phyloP scores from a whole-genome alignment of 1,284 basidiomycete species.

The Leccinum solheimii region DNA sequence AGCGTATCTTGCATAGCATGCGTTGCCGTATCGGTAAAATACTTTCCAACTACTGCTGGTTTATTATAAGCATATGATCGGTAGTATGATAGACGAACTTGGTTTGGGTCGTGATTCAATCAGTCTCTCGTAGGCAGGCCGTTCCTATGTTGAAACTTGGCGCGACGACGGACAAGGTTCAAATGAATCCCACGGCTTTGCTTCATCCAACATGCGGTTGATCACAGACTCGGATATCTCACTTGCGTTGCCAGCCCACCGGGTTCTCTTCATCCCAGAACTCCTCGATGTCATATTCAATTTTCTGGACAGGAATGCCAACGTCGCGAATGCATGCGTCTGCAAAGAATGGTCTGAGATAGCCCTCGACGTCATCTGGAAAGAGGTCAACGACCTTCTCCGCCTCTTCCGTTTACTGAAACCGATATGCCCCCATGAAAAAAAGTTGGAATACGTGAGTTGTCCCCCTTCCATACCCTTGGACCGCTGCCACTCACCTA shows the following conservation, averaged over 20 bases:
- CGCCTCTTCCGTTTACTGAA: constrained; percentile 49
- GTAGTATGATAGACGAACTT: too few relatives aligned
- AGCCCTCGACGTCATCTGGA: constrained; percentile 54
- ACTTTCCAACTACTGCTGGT: background rate
- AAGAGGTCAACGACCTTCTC: constrained; percentile 45
- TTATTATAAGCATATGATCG: background rate
- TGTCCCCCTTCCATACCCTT: background rate
- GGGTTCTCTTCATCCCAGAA: constrained; percentile 46
- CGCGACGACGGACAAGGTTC: too few relatives aligned
- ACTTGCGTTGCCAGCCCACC: constrained; percentile 3
- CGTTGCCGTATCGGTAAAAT: background rate
- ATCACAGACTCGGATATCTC: background rate
- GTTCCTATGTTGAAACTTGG: too few relatives aligned
- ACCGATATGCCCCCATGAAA: constrained; percentile 29
- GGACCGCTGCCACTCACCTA: background rate
- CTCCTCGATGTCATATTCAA: constrained; percentile 51
- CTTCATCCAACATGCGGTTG: background rate
- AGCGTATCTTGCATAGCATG: background rate
- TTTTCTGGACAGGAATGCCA: constrained; percentile 38
- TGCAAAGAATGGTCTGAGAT: constrained; percentile 53
- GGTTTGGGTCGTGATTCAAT: too few relatives aligned
- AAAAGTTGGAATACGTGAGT: constrained; percentile 27
- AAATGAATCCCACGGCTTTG: background rate
- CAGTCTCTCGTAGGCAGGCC: too few relatives aligned
- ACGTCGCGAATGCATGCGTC: constrained; percentile 47